Evolutionary conservation across 768 basidiomycete genomes (phyloP).

Genomic region (Sarcodon sp.): DNA sequence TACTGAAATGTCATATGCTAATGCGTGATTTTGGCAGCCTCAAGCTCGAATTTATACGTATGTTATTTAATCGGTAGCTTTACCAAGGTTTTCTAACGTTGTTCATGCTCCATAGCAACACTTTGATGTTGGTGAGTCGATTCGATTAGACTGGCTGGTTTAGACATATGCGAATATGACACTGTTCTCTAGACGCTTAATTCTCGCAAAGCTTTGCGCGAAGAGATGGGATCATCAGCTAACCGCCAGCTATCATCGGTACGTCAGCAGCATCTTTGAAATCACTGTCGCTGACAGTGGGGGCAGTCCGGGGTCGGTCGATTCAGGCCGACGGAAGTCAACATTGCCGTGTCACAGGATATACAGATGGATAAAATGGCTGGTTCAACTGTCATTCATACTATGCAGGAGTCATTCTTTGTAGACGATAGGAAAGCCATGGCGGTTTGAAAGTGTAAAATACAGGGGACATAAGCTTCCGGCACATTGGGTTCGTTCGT

Average conservation of each 20-base stretch:
- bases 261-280: neutral
- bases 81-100: neutral
- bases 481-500: neutral
- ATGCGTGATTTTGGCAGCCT: neutral
- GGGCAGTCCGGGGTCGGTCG: neutral
- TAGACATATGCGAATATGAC: neutral
- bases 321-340: neutral
- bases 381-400: neutral
- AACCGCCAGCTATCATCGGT: neutral
- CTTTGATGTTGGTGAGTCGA: neutral
- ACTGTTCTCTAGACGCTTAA: neutral
- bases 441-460: neutral
- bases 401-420: neutral
- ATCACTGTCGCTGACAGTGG: neutral
- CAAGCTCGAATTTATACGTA: neutral
- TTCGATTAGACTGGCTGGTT: neutral
- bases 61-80: neutral
- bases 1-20: no score
- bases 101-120: neutral
- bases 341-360: neutral
- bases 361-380: neutral
- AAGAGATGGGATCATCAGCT: neutral
- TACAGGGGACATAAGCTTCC: neutral
- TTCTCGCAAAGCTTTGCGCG: neutral
- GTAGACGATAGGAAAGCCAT: neutral